These are phyloP conservation scores for Syzygium grande DNA, from an alignment of 345 rosid species.

Conservation along the genomic window DNA sequence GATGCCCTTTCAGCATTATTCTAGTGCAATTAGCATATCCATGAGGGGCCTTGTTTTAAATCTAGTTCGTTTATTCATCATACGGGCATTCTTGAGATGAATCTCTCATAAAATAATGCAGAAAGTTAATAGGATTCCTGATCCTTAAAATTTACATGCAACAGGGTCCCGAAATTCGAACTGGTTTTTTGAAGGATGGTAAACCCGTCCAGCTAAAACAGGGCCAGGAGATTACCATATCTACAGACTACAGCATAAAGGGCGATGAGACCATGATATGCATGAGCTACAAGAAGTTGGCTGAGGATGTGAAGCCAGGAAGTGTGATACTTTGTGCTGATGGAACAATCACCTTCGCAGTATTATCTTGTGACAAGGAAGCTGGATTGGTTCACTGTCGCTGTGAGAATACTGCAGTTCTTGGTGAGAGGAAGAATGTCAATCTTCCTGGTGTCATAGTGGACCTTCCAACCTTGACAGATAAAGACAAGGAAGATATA, in stretches of 20 bases:
- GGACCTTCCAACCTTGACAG: constrained; percentile 93
- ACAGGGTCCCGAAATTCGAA: constrained; percentile 82
- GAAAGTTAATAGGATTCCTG: neutral
- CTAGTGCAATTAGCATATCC: neutral
- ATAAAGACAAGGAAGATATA: constrained; percentile 96
- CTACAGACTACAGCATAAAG: constrained; percentile 69
- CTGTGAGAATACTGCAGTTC: constrained; percentile 88
- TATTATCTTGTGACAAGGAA: constrained; percentile 57
- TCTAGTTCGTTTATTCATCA: neutral
- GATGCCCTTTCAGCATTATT: neutral
- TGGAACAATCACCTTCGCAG: constrained; percentile 88
- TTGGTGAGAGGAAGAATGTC: constrained; percentile 96
- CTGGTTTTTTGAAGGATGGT: constrained; percentile 67
- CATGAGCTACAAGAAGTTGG: constrained; percentile 94
- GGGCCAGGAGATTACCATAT: constrained; percentile 78
- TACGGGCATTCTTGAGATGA: neutral
- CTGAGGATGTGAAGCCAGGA: constrained; percentile 81
- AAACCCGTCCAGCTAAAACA: constrained; percentile 58
- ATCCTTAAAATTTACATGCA: constrained; percentile 1
- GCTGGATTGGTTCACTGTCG: constrained; percentile 71
- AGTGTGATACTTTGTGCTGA: constrained; percentile 91
- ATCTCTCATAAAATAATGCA: neutral
- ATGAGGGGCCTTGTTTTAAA: neutral
- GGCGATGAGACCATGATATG: constrained; percentile 67
- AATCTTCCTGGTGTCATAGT: constrained; percentile 99